phyloP scores from a whole-genome alignment of 768 basidiomycete species.

The Tricholoma sp. region DNA sequence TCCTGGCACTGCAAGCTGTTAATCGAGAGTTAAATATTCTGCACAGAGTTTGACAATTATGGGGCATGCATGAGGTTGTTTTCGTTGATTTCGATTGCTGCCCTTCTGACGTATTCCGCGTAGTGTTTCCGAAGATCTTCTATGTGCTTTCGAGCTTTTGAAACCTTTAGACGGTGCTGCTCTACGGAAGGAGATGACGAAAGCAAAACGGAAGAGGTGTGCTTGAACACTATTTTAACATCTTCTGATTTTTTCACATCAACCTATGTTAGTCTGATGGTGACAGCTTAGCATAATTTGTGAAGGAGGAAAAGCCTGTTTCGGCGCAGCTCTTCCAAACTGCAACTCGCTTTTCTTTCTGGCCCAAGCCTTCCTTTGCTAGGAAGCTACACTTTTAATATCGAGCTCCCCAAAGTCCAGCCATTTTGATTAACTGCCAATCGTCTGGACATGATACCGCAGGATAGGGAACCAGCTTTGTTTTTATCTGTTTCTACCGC shows the following conservation, averaged over 20 bases:
- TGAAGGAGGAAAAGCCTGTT: background rate
- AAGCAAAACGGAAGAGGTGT: slow-evolving; percentile 96
- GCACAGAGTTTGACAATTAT: slow-evolving; percentile 87
- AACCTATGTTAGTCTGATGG: background rate
- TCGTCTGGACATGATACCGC: background rate
- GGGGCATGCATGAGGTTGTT: slow-evolving; percentile 89
- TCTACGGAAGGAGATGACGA: slow-evolving; percentile 96
- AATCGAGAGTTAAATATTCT: slow-evolving; percentile 14
- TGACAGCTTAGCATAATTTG: background rate
- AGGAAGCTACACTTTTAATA: background rate
- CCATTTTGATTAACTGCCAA: background rate
- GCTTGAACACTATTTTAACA: slow-evolving; percentile 11
- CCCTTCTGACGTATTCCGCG: slow-evolving; percentile 9
- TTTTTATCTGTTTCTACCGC: slow-evolving; percentile 4
- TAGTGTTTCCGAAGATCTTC: slow-evolving; percentile 92
- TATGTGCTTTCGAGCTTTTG: slow-evolving; percentile 96
- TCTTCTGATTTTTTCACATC: background rate
- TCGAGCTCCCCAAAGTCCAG: background rate
- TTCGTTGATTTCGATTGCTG: slow-evolving; percentile 2
- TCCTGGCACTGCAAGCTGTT: slow-evolving; percentile 13
- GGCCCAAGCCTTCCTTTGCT: background rate
- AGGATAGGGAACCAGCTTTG: background rate
- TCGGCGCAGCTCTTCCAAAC: background rate
- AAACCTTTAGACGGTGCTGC: slow-evolving; percentile 95
- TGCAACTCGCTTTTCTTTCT: background rate